Base-by-base conservation (phyloP, 306 rosid genomes). In the Quercus dentata region DNA sequence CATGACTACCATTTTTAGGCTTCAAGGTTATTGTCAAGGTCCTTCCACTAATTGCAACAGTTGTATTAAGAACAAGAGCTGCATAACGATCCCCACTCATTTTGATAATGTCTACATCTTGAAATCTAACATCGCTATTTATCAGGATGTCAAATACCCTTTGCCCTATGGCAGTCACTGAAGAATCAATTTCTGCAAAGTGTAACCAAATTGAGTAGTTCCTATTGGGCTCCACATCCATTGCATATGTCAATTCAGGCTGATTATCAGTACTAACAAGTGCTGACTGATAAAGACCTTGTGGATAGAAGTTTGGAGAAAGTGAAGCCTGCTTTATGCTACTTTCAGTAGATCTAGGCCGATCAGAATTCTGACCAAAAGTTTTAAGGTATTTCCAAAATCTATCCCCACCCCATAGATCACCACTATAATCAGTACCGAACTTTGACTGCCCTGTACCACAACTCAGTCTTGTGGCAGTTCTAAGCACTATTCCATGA, bases 131-230 rank as follows among this genome's bases (percentile, higher is more conserved):
- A 78, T 90, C 69, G 8, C 98, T 97, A 78, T 95, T 95, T 79
- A 95, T 90, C 64, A 82, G 14, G 71, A 95, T 81, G 83, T 93
- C 87, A 71, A 95, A 95, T 62, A 93, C 94, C 84, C 99, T 88
- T 85, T 91, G 86, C 69, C 97, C 98, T 35, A 35, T 79, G 68
- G 81, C 81, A 76, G 79, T 84, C 44, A 95, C 79, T 12, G 92
- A 77, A 69, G 64, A 69, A 69, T 91, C 94, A 82, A 95, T 91
- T 87, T 95, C 99, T 3, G 99, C 97, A 74, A 95, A 93, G 83
- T 93, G 98, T 67, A 95, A 81, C 98, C 98, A 93, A 86, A 95
- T 76, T 18, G 99, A 95, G 84, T 93, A 93, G 90, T 95, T 93
- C 82, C 88, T 90, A 70, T 90, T 91, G 80, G 99, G 92, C 76